These are phyloP conservation scores for Tolypocladium album DNA, from an alignment of 2,329 filamentous ascomycete species.

Conservation along the genomic window DNA sequence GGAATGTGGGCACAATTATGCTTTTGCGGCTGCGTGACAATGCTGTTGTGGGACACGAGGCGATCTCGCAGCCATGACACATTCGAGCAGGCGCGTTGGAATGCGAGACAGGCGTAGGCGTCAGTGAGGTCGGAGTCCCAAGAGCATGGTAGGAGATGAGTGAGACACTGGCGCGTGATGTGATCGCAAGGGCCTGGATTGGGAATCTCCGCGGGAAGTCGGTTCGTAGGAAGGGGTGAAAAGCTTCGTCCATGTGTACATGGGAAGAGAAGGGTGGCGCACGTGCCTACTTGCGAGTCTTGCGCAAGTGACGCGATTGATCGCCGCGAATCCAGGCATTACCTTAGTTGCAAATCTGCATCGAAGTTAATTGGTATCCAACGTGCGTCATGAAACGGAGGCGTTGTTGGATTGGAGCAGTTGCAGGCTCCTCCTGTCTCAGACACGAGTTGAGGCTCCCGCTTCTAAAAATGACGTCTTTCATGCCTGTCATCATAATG, in stretches of 20 bases:
- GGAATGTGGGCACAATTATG: neutral
- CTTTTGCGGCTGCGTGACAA: neutral
- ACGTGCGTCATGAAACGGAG: neutral
- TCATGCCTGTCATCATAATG: neutral
- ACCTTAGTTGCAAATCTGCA: neutral
- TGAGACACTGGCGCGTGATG: neutral
- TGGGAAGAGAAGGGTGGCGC: neutral
- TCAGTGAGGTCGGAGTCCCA: neutral
- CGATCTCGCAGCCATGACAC: neutral
- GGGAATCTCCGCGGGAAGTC: neutral
- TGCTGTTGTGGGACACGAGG: neutral
- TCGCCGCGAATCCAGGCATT: neutral
- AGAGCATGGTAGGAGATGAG: neutral
- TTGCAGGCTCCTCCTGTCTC: neutral
- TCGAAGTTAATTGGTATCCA: neutral
- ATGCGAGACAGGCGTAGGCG: conserved; percentile 7
- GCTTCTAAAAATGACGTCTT: neutral
- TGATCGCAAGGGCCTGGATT: neutral
- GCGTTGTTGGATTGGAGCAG: neutral
- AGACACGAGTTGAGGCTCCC: neutral
- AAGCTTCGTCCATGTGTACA: neutral
- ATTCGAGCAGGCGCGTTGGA: conserved; percentile 4
- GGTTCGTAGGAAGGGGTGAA: neutral
- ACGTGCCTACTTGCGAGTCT: neutral
- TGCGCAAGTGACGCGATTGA: neutral